A percentile compares a stretch with the other conserved stretches of the same genome.
Evolutionary conservation across 495 filamentous ascomycete species (phyloP).

Genomic region (Chaetomidium leptoderma): DNA sequence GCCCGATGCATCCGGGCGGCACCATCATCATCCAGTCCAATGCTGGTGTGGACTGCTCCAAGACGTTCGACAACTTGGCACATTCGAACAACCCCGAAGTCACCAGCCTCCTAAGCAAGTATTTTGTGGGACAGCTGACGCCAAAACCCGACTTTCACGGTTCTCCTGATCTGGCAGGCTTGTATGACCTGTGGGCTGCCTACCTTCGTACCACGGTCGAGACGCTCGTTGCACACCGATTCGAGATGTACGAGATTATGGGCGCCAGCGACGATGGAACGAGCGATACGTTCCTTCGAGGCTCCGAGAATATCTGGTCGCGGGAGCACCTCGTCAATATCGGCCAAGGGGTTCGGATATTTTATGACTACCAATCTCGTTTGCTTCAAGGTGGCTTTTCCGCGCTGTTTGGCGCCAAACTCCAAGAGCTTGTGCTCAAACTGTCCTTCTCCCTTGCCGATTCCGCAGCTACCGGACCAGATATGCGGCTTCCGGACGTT

Average conservation of each 20-base stretch:
- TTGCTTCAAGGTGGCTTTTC: constrained; percentile 49
- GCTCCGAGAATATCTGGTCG: constrained; percentile 41
- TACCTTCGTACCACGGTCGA: constrained; percentile 47
- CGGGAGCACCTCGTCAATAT: constrained; percentile 43
- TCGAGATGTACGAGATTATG: constrained; percentile 49
- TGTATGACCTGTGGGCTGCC: constrained; percentile 46
- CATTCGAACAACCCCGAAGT: constrained; percentile 52
- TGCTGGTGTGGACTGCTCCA: constrained; percentile 48
- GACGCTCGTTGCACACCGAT: constrained; percentile 46
- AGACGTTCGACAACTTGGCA: constrained; percentile 49
- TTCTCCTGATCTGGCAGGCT: constrained; percentile 33
- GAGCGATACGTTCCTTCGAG: constrained; percentile 17
- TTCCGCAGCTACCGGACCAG: constrained; percentile 27
- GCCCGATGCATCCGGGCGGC: constrained; percentile 48
- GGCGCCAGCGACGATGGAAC: constrained; percentile 30
- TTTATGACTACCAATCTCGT: constrained; percentile 50
- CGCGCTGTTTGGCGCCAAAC: constrained; percentile 44
- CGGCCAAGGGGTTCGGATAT: constrained; percentile 44
- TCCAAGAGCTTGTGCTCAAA: constrained; percentile 50
- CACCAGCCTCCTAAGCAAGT: constrained; percentile 45
- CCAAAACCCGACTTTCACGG: constrained; percentile 45
- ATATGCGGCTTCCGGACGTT: constrained; percentile 43
- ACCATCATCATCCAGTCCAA: constrained; percentile 51
- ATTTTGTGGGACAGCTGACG: constrained; percentile 49
- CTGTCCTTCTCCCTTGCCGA: constrained; percentile 45